Evolutionary conservation across 495 filamentous ascomycete species (phyloP).

Genomic region (Penicillium antarcticum): DNA sequence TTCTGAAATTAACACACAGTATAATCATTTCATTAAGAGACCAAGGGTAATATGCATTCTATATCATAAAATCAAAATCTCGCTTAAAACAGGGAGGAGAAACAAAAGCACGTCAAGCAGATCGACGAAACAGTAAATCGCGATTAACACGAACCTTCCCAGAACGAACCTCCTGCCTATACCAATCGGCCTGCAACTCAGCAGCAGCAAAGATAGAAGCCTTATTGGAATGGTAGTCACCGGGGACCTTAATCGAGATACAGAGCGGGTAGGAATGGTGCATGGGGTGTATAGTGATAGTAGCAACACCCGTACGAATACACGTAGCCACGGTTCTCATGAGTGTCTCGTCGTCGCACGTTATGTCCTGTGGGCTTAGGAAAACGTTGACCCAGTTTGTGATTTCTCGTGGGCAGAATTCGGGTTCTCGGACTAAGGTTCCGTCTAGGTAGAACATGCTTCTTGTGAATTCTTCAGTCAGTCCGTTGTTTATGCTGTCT

Average conservation of each 20-base stretch:
- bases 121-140: background rate
- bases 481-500: background rate
- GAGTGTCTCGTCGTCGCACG: background rate
- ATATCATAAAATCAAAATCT: too few relatives aligned
- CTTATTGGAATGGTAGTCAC: constrained; percentile 3
- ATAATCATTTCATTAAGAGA: background rate
- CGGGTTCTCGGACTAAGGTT: background rate
- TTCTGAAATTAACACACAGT: background rate
- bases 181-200: constrained; percentile 3
- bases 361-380: background rate
- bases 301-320: background rate
- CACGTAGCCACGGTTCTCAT: background rate
- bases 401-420: background rate
- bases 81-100: too few relatives aligned
- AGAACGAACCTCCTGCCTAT: constrained; percentile 1
- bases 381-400: constrained; percentile 5
- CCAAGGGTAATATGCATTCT: too few relatives aligned
- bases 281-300: background rate
- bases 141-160: background rate
- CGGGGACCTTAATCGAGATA: constrained; percentile 6
- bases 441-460: constrained; percentile 5
- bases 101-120: too few relatives aligned
- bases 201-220: constrained; percentile 2
- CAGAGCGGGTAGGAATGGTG: background rate
- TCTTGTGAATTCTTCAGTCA: background rate